These are phyloP conservation scores for Xerocomus spinulosus DNA, from an alignment of 768 basidiomycete genomes.

Conservation along the genomic window DNA sequence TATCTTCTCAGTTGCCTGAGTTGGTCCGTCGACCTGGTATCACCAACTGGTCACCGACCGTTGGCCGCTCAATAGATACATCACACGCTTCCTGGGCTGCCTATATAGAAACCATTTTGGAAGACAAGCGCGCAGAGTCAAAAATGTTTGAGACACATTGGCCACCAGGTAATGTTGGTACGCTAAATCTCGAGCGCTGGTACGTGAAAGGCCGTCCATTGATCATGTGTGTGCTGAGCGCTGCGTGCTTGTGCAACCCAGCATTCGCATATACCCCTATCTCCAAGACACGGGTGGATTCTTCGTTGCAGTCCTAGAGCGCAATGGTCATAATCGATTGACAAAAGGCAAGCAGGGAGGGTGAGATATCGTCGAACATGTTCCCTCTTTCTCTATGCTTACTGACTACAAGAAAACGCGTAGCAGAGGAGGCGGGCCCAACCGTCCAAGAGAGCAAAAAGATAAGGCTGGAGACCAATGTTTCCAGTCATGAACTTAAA, in stretches of 20 bases:
- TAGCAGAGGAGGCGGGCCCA: conserved; percentile 38
- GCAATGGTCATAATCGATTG: conserved; percentile 27
- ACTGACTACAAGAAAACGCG: conserved; percentile 40
- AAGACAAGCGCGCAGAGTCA: conserved; percentile 44
- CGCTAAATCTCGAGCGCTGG: conserved; percentile 70
- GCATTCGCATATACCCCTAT: conserved; percentile 90
- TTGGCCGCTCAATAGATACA: conserved; percentile 47
- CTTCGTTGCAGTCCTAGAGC: conserved; percentile 87
- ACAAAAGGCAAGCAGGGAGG: conserved; percentile 6
- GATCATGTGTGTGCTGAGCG: neutral
- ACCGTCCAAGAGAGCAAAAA: conserved; percentile 48
- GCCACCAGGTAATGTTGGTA: conserved; percentile 65
- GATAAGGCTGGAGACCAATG: conserved; percentile 36
- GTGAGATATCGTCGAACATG: conserved; percentile 6
- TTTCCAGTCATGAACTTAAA: conserved; percentile 4
- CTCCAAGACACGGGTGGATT: conserved; percentile 97
- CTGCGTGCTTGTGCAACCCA: conserved; percentile 25
- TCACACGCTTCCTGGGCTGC: conserved; percentile 59
- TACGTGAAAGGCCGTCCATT: conserved; percentile 29
- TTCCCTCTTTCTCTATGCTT: neutral
- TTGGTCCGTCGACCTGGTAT: conserved; percentile 75
- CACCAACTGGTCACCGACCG: conserved; percentile 71
- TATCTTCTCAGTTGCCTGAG: conserved; percentile 64
- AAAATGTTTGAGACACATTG: conserved; percentile 74
- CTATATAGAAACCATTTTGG: conserved; percentile 48